phyloP scores from a whole-genome alignment of 805 yeast genomes.

The Teunomyces tritomae region DNA sequence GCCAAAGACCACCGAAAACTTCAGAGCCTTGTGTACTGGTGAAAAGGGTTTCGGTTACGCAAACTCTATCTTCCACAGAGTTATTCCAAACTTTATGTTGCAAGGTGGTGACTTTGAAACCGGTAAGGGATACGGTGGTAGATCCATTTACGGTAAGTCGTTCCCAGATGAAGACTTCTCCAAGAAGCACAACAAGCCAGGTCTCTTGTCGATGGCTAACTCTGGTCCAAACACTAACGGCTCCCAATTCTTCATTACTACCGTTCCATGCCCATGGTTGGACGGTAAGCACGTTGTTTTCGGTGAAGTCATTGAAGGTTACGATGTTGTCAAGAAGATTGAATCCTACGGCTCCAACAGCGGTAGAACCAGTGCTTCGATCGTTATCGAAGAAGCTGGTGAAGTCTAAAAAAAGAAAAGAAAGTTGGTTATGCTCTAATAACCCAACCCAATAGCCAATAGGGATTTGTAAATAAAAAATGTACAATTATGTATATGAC shows the following conservation, averaged over 20 bases:
- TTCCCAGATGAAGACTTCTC: conserved; percentile 67
- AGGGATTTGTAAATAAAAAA: neutral
- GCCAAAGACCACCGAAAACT: conserved; percentile 79
- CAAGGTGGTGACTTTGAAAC: conserved; percentile 78
- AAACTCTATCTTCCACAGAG: conserved; percentile 91
- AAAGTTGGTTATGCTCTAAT: neutral
- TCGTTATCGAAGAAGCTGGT: conserved; percentile 28
- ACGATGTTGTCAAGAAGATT: conserved; percentile 24
- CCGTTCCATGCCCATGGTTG: conserved; percentile 42
- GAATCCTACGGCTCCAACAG: conserved; percentile 22
- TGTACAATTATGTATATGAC: conserved; percentile 2
- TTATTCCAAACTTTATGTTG: conserved; percentile 93
- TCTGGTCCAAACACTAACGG: conserved; percentile 93
- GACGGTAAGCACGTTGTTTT: conserved; percentile 27
- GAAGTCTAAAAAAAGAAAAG: conserved; percentile 12
- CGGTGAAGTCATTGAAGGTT: conserved; percentile 25
- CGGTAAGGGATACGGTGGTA: conserved; percentile 93
- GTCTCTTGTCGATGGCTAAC: conserved; percentile 87
- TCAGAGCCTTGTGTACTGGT: conserved; percentile 82
- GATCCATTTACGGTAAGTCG: conserved; percentile 73
- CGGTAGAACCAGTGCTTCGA: conserved; percentile 16
- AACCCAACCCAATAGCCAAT: no score
- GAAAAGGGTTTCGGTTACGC: conserved; percentile 93
- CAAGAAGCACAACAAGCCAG: conserved; percentile 74
- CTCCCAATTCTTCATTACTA: conserved; percentile 85